Conservation (phyloP, 768 basidiomycete genomes). For the Fibroporia radiculosa region DNA sequence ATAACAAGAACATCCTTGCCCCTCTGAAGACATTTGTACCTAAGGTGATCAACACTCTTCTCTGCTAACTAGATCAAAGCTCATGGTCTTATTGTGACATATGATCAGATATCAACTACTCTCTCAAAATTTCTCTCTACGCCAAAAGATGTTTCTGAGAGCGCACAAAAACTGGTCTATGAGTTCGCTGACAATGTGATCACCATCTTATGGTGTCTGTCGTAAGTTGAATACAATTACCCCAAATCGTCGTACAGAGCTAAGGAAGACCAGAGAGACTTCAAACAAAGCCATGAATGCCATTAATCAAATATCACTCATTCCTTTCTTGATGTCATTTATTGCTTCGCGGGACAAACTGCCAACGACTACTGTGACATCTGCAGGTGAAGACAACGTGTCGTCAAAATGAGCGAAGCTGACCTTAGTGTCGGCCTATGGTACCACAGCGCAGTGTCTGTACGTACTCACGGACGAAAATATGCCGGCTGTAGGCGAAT, state of each 20-base stretch:
- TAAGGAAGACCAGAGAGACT: slow-evolving; percentile 56
- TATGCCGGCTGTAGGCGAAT: slow-evolving; percentile 55
- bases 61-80: neutral
- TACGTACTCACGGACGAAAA: slow-evolving; percentile 95
- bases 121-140: slow-evolving; percentile 59
- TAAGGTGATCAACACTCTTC: slow-evolving; percentile 41
- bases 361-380: slow-evolving; percentile 62
- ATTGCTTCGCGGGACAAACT: slow-evolving; percentile 62
- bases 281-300: slow-evolving; percentile 87
- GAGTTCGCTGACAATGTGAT: slow-evolving; percentile 90
- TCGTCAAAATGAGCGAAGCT: no score
- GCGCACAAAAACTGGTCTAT: slow-evolving; percentile 68
- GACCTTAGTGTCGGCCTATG: no score
- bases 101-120: slow-evolving; percentile 59
- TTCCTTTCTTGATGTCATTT: slow-evolving; percentile 89
- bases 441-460: slow-evolving; percentile 80
- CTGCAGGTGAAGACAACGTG: slow-evolving; percentile 71
- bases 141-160: slow-evolving; percentile 58
- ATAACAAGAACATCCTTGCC: slow-evolving; percentile 86
- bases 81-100: neutral
- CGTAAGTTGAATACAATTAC: slow-evolving; percentile 50
- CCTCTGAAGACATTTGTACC: slow-evolving; percentile 71
- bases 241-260: slow-evolving; percentile 2
- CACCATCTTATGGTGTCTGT: slow-evolving; percentile 89
- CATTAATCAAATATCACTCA: slow-evolving; percentile 71